A percentile compares a stretch with the other conserved stretches of the same genome.
Evolutionary conservation across 805 yeast genomes (phyloP).

Genomic region (Yamadazyma tumulicola): DNA sequence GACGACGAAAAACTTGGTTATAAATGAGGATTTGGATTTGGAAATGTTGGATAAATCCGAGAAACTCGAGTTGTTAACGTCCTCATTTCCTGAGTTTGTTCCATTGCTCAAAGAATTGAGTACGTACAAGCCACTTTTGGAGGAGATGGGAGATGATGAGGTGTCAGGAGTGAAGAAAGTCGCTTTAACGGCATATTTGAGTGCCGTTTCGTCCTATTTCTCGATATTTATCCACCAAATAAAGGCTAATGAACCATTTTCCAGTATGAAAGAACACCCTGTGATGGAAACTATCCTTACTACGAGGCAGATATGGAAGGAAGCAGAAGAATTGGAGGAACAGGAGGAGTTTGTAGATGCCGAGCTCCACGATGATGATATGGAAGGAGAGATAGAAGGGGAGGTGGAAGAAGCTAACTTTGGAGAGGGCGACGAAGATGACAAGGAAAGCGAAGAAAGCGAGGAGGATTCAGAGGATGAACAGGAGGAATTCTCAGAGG

Average conservation of each 20-base stretch:
- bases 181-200: conserved; percentile 77
- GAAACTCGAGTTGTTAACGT: conserved; percentile 50
- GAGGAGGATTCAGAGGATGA: conserved; percentile 14
- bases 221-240: conserved; percentile 64
- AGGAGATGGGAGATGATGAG: conserved; percentile 24
- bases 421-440: conserved; percentile 26
- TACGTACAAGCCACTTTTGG: conserved; percentile 16
- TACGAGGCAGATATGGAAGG: conserved; percentile 86
- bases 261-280: conserved; percentile 75
- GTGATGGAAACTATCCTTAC: conserved; percentile 84
- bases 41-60: conserved; percentile 48
- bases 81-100: conserved; percentile 76
- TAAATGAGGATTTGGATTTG: conserved; percentile 32
- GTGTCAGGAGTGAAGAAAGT: conserved; percentile 50
- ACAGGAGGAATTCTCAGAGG: conserved; percentile 18
- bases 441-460: conserved; percentile 12
- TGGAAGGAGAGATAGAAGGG: conserved; percentile 11
- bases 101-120: conserved; percentile 68
- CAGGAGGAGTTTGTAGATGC: conserved; percentile 13
- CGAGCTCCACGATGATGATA: conserved; percentile 13
- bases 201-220: conserved; percentile 74
- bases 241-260: conserved; percentile 49
- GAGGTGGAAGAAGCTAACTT: conserved; percentile 16
- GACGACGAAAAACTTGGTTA: conserved; percentile 20
- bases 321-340: conserved; percentile 46